Evolutionary conservation across 306 rosid species (phyloP).

Genomic region (Mimosa bimucronata): DNA sequence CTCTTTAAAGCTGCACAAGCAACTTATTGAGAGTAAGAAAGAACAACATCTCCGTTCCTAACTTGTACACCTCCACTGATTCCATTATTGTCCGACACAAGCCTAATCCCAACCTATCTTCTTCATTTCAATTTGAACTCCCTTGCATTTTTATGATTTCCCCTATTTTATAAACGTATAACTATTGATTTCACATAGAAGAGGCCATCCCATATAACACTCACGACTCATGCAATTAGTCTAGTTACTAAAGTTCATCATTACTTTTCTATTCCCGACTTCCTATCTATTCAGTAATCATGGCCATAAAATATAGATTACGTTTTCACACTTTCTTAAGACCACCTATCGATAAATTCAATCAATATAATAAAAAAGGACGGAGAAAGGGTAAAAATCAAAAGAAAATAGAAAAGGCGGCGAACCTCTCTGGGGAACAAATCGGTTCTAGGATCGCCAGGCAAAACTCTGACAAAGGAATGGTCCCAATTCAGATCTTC

Average conservation of each 20-base stretch:
- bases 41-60: neutral
- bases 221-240: neutral
- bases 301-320: neutral
- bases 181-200: neutral
- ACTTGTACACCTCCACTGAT: neutral
- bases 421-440: slow-evolving; percentile 75
- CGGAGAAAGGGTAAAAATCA: neutral
- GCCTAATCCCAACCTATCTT: neutral
- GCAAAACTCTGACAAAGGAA: slow-evolving; percentile 71
- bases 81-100: neutral
- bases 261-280: slow-evolving; percentile 18
- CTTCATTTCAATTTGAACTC: neutral
- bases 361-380: neutral
- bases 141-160: neutral
- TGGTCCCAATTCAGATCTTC: slow-evolving; percentile 93
- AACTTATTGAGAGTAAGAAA: neutral
- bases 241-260: neutral
- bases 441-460: slow-evolving; percentile 82
- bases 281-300: neutral
- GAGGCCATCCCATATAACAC: slow-evolving; percentile 1
- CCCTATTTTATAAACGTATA: neutral
- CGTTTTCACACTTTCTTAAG: neutral
- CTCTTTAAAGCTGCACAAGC: neutral
- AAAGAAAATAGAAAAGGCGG: neutral
- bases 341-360: slow-evolving; percentile 1